Evolutionary conservation across 177 flowering plant species (phyloP).

Genomic region (Vitis hybrid): DNA sequence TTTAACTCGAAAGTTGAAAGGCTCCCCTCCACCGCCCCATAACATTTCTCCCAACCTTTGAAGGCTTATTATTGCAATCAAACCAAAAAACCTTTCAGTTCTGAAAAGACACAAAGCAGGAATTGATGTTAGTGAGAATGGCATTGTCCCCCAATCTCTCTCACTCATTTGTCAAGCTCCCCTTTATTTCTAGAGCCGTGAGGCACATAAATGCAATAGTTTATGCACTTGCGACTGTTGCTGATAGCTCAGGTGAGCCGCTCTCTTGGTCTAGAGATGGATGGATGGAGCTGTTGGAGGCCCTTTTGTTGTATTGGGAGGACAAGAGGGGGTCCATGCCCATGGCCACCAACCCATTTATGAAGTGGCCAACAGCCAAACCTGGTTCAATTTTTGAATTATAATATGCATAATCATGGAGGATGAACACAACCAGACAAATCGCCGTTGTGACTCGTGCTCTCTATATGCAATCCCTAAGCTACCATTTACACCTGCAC

Average conservation of each 20-base stretch:
- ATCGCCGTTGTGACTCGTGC: conserved; percentile 27
- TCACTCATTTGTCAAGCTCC: conserved; percentile 12
- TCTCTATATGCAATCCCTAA: conserved; percentile 28
- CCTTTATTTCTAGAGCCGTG: conserved; percentile 24
- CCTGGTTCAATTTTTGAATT: conserved; percentile 17
- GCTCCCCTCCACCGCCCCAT: conserved; percentile 19
- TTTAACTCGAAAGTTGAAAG: conserved; percentile 39
- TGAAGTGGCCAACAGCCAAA: conserved; percentile 43
- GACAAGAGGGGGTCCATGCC: conserved; percentile 16
- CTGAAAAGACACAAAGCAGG: conserved; percentile 37
- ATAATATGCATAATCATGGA: conserved; percentile 18
- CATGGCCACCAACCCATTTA: conserved; percentile 12
- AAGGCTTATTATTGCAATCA: conserved; percentile 3
- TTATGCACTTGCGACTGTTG: conserved; percentile 17
- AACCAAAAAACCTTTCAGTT: conserved; percentile 15
- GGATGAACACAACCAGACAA: conserved; percentile 24
- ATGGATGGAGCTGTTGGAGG: conserved; percentile 6
- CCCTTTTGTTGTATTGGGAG: conserved; percentile 7
- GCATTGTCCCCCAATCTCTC: conserved; percentile 23
- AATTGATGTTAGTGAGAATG: conserved; percentile 11
- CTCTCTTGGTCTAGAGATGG: conserved; percentile 1
- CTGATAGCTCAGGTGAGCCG: conserved; percentile 14
- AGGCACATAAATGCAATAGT: conserved; percentile 15
- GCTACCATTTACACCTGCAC: conserved; percentile 16
- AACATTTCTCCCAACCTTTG: not conserved